Percentiles rank a stretch among this genome's conserved stretches.
Evolutionary conservation across 768 basidiomycete genomes (phyloP).

Genomic region (Xerocomellus chrysenteron): DNA sequence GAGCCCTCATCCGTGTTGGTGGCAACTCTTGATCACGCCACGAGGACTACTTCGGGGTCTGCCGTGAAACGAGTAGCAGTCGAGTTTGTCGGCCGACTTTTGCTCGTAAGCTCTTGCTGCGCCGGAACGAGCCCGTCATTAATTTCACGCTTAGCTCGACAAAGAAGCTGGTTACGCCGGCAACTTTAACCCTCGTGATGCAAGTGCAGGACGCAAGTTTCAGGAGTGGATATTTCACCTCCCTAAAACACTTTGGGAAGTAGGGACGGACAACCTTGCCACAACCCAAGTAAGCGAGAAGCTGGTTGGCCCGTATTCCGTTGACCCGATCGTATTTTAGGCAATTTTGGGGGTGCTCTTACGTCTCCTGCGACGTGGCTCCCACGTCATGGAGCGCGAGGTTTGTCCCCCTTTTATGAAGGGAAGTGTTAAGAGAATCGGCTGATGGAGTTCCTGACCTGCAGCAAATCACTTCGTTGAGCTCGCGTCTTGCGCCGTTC

Average conservation of each 20-base stretch:
- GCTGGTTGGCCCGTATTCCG: not conserved
- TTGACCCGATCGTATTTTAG: constrained; percentile 31
- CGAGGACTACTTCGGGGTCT: constrained; percentile 56
- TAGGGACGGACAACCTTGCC: constrained; percentile 53
- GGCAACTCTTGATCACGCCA: constrained; percentile 67
- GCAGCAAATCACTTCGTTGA: constrained; percentile 51
- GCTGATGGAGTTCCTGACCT: constrained; percentile 13
- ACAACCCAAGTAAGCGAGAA: constrained; percentile 56
- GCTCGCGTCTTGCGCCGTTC: constrained; percentile 70
- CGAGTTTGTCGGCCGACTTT: constrained; percentile 71
- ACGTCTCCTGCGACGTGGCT: constrained; percentile 55
- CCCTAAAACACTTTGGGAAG: constrained; percentile 85
- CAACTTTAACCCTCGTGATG: constrained; percentile 38
- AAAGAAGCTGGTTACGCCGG: constrained; percentile 55
- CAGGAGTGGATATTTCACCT: constrained; percentile 73
- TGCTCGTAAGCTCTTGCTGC: constrained; percentile 50
- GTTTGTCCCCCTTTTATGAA: constrained; percentile 34
- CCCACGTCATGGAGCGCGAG: constrained; percentile 42
- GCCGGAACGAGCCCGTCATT: not conserved
- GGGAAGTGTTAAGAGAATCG: constrained; percentile 1
- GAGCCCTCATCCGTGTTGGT: constrained; percentile 36
- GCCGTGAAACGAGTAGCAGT: constrained; percentile 64
- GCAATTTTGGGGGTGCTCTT: constrained; percentile 63
- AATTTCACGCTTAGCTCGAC: constrained; percentile 48
- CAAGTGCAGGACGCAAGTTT: constrained; percentile 34